These are phyloP conservation scores for Saccharata proteae DNA, from an alignment of 2,329 filamentous ascomycete species.

Conservation along the genomic window DNA sequence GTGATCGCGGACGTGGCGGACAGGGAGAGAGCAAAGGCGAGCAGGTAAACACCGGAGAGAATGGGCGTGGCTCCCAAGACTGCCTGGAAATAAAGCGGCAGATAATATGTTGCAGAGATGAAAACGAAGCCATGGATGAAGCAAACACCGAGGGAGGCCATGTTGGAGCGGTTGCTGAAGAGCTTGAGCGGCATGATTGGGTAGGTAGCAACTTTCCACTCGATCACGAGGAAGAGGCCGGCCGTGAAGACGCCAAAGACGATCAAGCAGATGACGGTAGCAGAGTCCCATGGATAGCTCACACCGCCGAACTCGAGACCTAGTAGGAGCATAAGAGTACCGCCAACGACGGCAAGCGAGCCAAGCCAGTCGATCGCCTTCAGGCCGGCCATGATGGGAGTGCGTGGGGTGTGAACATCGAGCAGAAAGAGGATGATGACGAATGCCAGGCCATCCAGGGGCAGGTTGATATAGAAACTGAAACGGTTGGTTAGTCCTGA, in stretches of 20 bases:
- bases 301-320: slow-evolving; percentile 78
- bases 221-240: slow-evolving; percentile 56
- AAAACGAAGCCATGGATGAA: slow-evolving; percentile 69
- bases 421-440: slow-evolving; percentile 49
- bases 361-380: slow-evolving; percentile 57
- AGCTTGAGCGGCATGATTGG: slow-evolving; percentile 66
- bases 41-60: slow-evolving; percentile 60
- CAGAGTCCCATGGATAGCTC: slow-evolving; percentile 60
- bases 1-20: slow-evolving; percentile 49
- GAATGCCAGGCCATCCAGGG: slow-evolving; percentile 48
- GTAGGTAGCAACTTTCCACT: slow-evolving; percentile 61
- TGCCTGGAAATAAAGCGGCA: slow-evolving; percentile 76
- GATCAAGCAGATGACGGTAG: slow-evolving; percentile 64
- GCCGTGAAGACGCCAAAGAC: slow-evolving; percentile 57
- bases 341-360: slow-evolving; percentile 55
- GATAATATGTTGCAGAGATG: slow-evolving; percentile 66
- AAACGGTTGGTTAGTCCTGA: slow-evolving; percentile 28
- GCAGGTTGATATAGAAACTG: slow-evolving; percentile 49
- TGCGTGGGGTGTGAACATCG: slow-evolving; percentile 54
- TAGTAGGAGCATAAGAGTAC: slow-evolving; percentile 74
- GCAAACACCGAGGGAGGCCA: slow-evolving; percentile 52
- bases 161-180: slow-evolving; percentile 54
- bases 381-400: slow-evolving; percentile 48
- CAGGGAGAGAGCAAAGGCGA: slow-evolving; percentile 57
- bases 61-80: slow-evolving; percentile 57